These are phyloP conservation scores for Quercus dentata DNA, from an alignment of 306 rosid genomes.

Conservation along the genomic window DNA sequence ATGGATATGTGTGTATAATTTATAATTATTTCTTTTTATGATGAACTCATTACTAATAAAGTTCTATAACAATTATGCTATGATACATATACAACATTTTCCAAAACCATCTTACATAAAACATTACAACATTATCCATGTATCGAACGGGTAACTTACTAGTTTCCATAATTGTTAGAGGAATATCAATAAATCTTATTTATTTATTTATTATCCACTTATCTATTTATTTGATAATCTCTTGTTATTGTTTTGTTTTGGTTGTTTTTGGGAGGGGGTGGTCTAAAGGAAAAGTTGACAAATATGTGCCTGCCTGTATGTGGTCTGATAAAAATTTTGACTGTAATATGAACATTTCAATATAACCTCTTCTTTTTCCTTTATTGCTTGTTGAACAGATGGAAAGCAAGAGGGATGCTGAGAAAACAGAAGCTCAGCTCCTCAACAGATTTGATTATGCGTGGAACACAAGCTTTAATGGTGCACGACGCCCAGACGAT, in stretches of 20 bases:
- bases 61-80: too few species aligned
- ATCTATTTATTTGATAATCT: not conserved
- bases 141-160: too few species aligned
- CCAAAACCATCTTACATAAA: too few species aligned
- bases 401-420: constrained; percentile 62
- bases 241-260: too few species aligned
- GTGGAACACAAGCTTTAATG: constrained; percentile 68
- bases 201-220: not conserved
- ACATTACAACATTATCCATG: too few species aligned
- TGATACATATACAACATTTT: too few species aligned
- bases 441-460: constrained; percentile 82
- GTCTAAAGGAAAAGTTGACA: too few species aligned
- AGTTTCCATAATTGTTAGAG: not conserved
- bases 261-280: not conserved
- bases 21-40: too few species aligned
- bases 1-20: too few species aligned
- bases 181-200: not conserved
- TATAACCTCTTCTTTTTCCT: not conserved
- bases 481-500: constrained; percentile 56
- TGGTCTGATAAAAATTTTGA: not conserved
- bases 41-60: too few species aligned
- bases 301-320: not conserved
- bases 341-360: not conserved
- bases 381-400: constrained; percentile 48
- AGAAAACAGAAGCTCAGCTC: constrained; percentile 55